These are phyloP conservation scores for Mrakiaceae sp. DNA, from an alignment of 1,284 basidiomycete genomes.

Conservation along the genomic window DNA sequence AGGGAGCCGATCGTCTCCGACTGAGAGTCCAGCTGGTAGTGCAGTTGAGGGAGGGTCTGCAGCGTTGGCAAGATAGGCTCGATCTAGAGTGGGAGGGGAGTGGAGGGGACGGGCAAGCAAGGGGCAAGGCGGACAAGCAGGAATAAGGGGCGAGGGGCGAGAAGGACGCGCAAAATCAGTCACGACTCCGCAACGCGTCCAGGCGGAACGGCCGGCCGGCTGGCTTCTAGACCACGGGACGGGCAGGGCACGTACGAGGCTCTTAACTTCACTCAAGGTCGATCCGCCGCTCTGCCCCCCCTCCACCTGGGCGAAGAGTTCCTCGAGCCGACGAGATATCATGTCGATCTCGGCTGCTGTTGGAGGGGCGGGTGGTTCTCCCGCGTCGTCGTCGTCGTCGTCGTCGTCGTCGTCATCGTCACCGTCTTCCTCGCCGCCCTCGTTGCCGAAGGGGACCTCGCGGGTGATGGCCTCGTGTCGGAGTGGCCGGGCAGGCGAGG, in stretches of 20 bases:
- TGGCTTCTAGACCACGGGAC: not conserved
- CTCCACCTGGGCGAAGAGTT: conserved; percentile 14
- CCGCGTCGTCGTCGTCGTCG: conserved; percentile 12
- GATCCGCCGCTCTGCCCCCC: conserved; percentile 9
- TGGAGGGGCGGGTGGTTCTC: conserved; percentile 6
- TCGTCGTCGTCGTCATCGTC: conserved; percentile 9
- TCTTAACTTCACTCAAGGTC: conserved; percentile 1
- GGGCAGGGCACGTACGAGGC: not conserved
- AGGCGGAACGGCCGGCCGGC: not conserved
- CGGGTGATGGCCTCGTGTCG: conserved; percentile 19
- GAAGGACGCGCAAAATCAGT: not conserved
- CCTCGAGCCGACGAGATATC: conserved; percentile 7
- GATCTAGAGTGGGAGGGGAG: conserved; percentile 19
- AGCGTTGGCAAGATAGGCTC: conserved; percentile 23
- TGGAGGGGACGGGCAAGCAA: not conserved
- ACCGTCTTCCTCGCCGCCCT: not conserved
- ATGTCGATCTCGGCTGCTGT: conserved; percentile 18
- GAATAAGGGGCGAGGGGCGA: not conserved
- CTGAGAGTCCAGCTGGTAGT: conserved; percentile 27
- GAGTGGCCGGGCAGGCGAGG: conserved; percentile 21
- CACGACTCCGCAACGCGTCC: not conserved
- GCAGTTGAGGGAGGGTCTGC: conserved; percentile 26
- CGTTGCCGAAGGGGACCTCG: conserved; percentile 20
- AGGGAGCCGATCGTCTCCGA: conserved; percentile 28
- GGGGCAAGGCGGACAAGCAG: not conserved